Percentiles rank a stretch among this genome's conserved stretches.
phyloP scores from a whole-genome alignment of 352 stramenopile species.

The Pythium aquatile region DNA sequence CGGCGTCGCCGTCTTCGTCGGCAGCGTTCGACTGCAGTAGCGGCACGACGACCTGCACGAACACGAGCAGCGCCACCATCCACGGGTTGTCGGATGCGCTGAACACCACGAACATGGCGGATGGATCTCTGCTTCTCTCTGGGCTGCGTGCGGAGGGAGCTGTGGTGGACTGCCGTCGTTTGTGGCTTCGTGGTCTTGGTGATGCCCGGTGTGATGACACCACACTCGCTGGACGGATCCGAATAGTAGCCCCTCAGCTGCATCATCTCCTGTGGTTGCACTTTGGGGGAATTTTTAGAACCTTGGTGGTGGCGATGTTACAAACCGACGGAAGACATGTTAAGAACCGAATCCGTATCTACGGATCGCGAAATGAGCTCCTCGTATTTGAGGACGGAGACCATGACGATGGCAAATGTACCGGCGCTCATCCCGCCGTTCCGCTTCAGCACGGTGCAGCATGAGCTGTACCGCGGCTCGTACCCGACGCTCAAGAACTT shows the following conservation, averaged over 20 bases:
- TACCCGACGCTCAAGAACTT: conserved; percentile 89
- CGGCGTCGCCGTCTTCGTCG: conserved; percentile 43
- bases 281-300: conserved; percentile 9
- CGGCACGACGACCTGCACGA: conserved; percentile 75
- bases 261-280: neutral
- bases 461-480: conserved; percentile 73
- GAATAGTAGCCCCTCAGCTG: conserved; percentile 18
- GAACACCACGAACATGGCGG: conserved; percentile 74
- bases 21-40: conserved; percentile 72
- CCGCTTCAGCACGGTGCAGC: conserved; percentile 83
- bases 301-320: neutral
- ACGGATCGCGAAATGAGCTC: neutral
- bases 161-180: neutral
- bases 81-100: conserved; percentile 77
- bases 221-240: neutral
- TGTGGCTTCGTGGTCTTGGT: neutral
- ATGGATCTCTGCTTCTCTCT: neutral
- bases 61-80: conserved; percentile 75
- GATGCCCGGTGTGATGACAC: neutral
- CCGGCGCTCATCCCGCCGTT: conserved; percentile 84
- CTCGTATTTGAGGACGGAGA: neutral
- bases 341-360: neutral
- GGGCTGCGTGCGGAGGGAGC: neutral
- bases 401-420: conserved; percentile 44
- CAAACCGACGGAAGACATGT: neutral